A percentile compares a stretch with the other conserved stretches of the same genome.
Evolutionary conservation across 805 yeast species (phyloP).

Genomic region (Cyberlindnera galapagoensis): DNA sequence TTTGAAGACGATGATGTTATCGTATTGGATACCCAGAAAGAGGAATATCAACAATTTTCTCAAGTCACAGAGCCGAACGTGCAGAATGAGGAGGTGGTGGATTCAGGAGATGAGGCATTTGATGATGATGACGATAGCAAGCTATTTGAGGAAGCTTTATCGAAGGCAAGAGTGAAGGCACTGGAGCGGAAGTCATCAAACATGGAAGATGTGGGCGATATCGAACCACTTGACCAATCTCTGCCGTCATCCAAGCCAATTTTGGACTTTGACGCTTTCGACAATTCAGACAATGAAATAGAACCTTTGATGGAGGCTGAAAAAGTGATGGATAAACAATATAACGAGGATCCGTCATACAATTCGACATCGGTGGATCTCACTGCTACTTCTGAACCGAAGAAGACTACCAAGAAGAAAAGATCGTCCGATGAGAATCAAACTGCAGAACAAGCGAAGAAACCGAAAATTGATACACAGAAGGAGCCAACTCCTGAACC

Average conservation of each 20-base stretch:
- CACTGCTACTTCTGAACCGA: neutral
- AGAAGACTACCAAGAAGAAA: conserved; percentile 1
- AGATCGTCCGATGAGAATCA: neutral
- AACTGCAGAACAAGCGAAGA: neutral
- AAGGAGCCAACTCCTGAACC: conserved; percentile 1
- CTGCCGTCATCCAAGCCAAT: neutral
- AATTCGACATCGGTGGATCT: neutral
- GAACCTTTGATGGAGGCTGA: conserved; percentile 6
- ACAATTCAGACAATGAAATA: conserved; percentile 3
- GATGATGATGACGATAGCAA: conserved; percentile 1
- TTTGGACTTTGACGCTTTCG: conserved; percentile 2
- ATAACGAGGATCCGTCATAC: conserved; percentile 13
- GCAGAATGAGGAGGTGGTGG: neutral
- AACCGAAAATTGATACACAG: neutral
- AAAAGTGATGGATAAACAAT: conserved; percentile 15
- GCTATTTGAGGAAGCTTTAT: conserved; percentile 3
- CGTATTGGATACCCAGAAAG: neutral
- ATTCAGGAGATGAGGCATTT: neutral
- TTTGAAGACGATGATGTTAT: conserved; percentile 9
- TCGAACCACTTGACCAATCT: conserved; percentile 1
- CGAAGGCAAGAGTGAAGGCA: no score
- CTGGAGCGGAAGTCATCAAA: neutral
- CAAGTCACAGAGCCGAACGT: no score
- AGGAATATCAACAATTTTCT: neutral
- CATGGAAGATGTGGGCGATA: no score